Evolutionary conservation across 2,329 filamentous ascomycete genomes (phyloP), one percentile per base, ranked within the genome.

Genomic region (Aspergillus eucalypticola): DNA sequence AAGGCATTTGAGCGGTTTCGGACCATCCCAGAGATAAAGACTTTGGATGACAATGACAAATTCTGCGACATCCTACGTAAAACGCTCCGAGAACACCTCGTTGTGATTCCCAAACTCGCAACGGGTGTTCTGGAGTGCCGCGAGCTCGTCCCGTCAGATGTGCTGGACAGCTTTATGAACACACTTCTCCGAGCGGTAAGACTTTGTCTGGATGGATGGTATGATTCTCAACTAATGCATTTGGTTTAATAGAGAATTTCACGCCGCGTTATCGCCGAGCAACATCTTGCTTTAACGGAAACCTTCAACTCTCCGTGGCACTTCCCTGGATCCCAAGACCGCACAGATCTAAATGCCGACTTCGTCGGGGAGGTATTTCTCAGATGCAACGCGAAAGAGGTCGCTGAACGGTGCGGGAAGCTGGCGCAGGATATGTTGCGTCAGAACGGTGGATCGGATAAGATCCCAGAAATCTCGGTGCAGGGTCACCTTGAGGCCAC

Each of bases 301-400:
- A 97, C 93, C 1, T 98, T 93, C 80, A 89, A 95, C 75, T 90
- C 91, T 0, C 89, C 91, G 2, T 93, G 91, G 86, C 93, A 96
- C 80, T 94, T 92, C 59, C 90, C 92, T 0, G 87, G 92, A 63
- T 88, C 90, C 3, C 89, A 89, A 66, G 84, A 89, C 41, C 83
- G 86, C 39, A 78, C 81, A 10, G 83, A 86, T 55, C 73, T 80
- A n/a, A 84, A 86, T 60, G 80, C 90, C 52, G 94, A 98, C 64
- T 96, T 96, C 70, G 92, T 99, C 15, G 95, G 95, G 61, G 92
- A 98, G 73, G 92, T 99, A 13, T 96, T 99, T 71, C 85, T 98
- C 54, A 92, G 90, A 69, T 98, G 95, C 77, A 91, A 92, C 64
- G 94, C 94, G 50, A 89, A 88, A 71, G 92, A 97, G 69, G 91